Conservation (phyloP, 2,329 filamentous ascomycete species). For the Cordyceps cicadae region DNA sequence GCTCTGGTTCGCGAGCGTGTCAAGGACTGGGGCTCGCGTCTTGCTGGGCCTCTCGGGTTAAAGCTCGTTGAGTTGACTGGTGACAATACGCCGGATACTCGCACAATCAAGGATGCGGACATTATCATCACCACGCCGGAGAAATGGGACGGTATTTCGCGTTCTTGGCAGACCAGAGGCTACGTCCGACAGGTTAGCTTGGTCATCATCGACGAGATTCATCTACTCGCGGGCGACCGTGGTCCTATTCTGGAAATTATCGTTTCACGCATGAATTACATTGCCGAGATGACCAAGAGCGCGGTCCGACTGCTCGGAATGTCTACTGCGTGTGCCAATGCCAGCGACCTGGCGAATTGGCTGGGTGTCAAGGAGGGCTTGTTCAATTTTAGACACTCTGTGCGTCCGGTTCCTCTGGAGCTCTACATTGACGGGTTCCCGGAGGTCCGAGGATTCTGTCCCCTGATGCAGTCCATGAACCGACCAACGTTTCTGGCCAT, state of each 20-base stretch:
- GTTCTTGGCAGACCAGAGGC: conserved; percentile 95
- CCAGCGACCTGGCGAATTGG: conserved; percentile 90
- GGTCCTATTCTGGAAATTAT: conserved; percentile 98
- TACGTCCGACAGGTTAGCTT: conserved; percentile 92
- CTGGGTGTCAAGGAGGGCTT: conserved; percentile 90
- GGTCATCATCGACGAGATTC: conserved; percentile 98
- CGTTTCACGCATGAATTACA: conserved; percentile 92
- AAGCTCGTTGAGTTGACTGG: conserved; percentile 90
- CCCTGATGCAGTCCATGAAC: conserved; percentile 99
- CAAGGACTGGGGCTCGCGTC: conserved; percentile 81
- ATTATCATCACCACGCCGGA: conserved; percentile 99
- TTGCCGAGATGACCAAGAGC: conserved; percentile 85
- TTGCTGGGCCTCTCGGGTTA: conserved; percentile 74
- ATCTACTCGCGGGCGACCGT: conserved; percentile 90
- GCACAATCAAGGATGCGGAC: conserved; percentile 90
- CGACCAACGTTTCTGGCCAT: conserved; percentile 92
- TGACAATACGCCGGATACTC: conserved; percentile 95
- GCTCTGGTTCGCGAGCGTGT: conserved; percentile 93
- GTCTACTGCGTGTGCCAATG: conserved; percentile 97
- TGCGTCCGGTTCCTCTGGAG: conserved; percentile 89
- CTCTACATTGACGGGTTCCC: conserved; percentile 98
- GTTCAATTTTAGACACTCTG: conserved; percentile 96
- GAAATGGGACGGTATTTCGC: conserved; percentile 99
- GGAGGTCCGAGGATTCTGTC: conserved; percentile 89
- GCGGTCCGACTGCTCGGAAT: conserved; percentile 90